Evolutionary conservation across 2,329 filamentous ascomycete genomes (phyloP).

Genomic region (Rosellinia necatrix): DNA sequence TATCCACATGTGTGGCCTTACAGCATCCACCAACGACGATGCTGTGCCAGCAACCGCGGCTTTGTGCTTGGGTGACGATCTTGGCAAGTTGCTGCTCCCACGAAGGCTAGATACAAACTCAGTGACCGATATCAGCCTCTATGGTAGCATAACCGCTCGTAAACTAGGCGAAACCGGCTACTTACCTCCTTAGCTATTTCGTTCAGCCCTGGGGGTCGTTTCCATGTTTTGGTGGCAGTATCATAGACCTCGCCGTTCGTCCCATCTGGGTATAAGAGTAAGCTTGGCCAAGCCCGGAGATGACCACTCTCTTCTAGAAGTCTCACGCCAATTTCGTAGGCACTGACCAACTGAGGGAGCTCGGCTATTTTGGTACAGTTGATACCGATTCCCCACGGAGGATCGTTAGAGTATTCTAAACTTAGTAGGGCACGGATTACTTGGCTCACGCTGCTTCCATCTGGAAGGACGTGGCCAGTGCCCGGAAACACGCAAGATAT

Average conservation of each 20-base stretch:
- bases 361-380: constrained; percentile 72
- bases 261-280: constrained; percentile 71
- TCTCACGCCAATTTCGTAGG: constrained; percentile 56
- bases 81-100: constrained; percentile 54
- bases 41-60: constrained; percentile 47
- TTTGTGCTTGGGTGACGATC: constrained; percentile 45
- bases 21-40: constrained; percentile 61
- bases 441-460: constrained; percentile 54
- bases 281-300: constrained; percentile 50
- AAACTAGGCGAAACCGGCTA: background rate
- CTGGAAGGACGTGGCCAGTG: constrained; percentile 57
- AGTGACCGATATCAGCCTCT: constrained; percentile 17
- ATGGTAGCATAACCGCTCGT: background rate
- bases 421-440: constrained; percentile 43
- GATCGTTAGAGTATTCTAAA: constrained; percentile 26
- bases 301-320: constrained; percentile 43
- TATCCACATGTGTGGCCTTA: constrained; percentile 51
- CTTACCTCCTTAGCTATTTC: constrained; percentile 31
- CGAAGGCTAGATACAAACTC: constrained; percentile 34
- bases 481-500: constrained; percentile 66
- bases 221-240: constrained; percentile 65
- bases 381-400: constrained; percentile 67
- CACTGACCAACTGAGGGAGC: constrained; percentile 57
- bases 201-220: constrained; percentile 42
- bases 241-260: constrained; percentile 72